Percentiles rank a stretch among this genome's conserved stretches.
These are phyloP conservation scores for Xylaria flabelliformis DNA, from an alignment of 495 filamentous ascomycete genomes.

Conservation along the genomic window DNA sequence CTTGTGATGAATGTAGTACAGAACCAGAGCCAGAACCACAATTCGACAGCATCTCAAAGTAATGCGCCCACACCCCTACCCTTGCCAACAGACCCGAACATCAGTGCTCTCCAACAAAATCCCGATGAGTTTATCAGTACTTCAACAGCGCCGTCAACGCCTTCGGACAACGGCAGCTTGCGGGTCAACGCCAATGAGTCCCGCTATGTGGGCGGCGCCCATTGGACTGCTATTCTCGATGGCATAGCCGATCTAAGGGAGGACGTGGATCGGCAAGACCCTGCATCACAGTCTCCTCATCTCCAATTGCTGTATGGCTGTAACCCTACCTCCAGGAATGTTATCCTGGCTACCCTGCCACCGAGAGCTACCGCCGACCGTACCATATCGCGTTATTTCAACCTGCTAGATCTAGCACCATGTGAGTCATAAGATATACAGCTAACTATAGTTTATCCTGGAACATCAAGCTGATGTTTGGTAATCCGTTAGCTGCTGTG, in stretches of 20 bases:
- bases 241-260: constrained; percentile 42
- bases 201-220: constrained; percentile 46
- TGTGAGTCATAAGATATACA: constrained; percentile 6
- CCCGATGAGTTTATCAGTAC: background rate
- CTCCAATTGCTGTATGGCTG: constrained; percentile 47
- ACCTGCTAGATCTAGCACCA: constrained; percentile 38
- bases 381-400: constrained; percentile 48
- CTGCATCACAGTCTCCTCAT: constrained; percentile 1
- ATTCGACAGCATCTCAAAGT: constrained; percentile 8
- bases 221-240: constrained; percentile 54
- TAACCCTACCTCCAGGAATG: constrained; percentile 37
- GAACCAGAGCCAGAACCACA: constrained; percentile 7
- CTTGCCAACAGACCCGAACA: background rate
- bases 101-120: background rate
- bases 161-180: constrained; percentile 45
- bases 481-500: constrained; percentile 32
- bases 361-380: constrained; percentile 44
- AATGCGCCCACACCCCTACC: too few relatives aligned
- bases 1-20: constrained; percentile 13
- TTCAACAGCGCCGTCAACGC: constrained; percentile 19
- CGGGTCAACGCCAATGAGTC: constrained; percentile 38
- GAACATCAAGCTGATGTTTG: background rate
- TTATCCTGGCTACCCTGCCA: constrained; percentile 48
- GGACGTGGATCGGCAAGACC: constrained; percentile 10
- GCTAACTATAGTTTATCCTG: background rate